A percentile compares a stretch with the other conserved stretches of the same genome.
These are phyloP conservation scores for Angomonas ambiguus DNA, from an alignment of 208 protist genomes.

Conservation along the genomic window DNA sequence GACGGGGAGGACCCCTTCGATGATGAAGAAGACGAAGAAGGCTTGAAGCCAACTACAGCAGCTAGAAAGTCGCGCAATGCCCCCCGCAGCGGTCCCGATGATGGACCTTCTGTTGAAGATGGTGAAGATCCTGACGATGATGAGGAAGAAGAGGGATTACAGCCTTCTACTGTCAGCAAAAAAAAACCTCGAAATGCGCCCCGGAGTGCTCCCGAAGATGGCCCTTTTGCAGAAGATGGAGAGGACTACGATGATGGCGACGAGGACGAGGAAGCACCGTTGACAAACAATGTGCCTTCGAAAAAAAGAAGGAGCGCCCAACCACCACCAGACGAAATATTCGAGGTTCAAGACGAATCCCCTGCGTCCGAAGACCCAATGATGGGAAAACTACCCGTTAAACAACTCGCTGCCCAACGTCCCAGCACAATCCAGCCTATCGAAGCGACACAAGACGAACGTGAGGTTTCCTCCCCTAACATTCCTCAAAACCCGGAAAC, in stretches of 20 bases:
- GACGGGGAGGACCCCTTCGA: neutral
- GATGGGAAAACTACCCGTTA: neutral
- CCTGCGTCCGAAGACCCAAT: neutral
- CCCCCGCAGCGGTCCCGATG: neutral
- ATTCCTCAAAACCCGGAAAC: neutral
- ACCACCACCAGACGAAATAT: neutral
- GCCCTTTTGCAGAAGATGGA: too few species aligned
- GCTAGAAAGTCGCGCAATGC: neutral
- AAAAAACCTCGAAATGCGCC: too few species aligned
- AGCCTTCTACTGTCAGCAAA: too few species aligned
- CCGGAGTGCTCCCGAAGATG: too few species aligned
- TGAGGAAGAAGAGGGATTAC: slow-evolving; percentile 13
- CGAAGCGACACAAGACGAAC: neutral
- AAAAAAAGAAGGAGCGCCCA: slow-evolving; percentile 1
- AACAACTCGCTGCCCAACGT: neutral
- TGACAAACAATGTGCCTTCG: neutral
- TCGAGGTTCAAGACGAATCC: slow-evolving; percentile 7
- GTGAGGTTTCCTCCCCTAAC: neutral
- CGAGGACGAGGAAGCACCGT: too few species aligned
- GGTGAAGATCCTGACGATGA: slow-evolving; percentile 12
- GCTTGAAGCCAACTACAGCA: slow-evolving; percentile 1
- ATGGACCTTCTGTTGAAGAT: slow-evolving; percentile 12
- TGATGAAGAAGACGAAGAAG: slow-evolving; percentile 1
- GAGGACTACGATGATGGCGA: too few species aligned
- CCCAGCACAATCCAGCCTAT: neutral